Percentiles rank a stretch among this genome's conserved stretches.
These are phyloP conservation scores for Pythium sp. DNA, from an alignment of 352 stramenopile species.

Conservation along the genomic window DNA sequence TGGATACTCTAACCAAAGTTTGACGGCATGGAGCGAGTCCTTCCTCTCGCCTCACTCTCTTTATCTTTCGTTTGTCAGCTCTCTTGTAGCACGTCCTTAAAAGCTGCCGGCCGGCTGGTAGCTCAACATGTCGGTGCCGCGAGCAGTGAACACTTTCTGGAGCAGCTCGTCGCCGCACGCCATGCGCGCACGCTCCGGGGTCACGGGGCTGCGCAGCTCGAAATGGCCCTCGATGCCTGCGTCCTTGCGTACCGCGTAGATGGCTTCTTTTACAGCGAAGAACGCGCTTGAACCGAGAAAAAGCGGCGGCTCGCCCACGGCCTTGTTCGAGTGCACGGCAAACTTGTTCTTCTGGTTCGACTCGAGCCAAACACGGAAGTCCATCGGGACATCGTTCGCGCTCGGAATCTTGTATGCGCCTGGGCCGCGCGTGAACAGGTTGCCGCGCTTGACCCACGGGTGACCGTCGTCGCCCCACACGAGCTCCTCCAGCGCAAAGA, in stretches of 20 bases:
- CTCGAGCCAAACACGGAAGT: conserved; percentile 94
- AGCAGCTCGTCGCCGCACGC: conserved; percentile 67
- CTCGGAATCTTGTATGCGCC: conserved; percentile 97
- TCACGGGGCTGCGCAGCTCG: conserved; percentile 74
- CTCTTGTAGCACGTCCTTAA: conserved; percentile 19
- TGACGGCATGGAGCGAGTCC: not conserved
- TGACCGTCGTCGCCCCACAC: conserved; percentile 94
- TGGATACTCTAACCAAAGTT: not conserved
- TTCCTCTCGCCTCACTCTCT: conserved; percentile 3
- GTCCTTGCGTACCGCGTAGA: conserved; percentile 81
- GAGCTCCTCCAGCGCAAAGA: conserved; percentile 93
- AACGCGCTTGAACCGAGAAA: conserved; percentile 93
- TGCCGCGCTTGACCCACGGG: conserved; percentile 90
- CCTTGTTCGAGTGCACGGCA: conserved; percentile 95
- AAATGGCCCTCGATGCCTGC: conserved; percentile 62
- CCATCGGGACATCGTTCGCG: conserved; percentile 94
- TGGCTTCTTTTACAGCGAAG: conserved; percentile 95
- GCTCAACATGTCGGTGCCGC: conserved; percentile 50
- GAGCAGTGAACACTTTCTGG: conserved; percentile 64
- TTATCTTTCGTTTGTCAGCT: not conserved
- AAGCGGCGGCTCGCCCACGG: conserved; percentile 95
- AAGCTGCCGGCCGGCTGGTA: conserved; percentile 72
- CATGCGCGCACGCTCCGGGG: conserved; percentile 82
- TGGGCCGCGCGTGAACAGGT: conserved; percentile 92
- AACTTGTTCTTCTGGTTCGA: conserved; percentile 93